phyloP scores from a whole-genome alignment of 306 rosid genomes.

The Amphicarpaea edgeworthii region DNA sequence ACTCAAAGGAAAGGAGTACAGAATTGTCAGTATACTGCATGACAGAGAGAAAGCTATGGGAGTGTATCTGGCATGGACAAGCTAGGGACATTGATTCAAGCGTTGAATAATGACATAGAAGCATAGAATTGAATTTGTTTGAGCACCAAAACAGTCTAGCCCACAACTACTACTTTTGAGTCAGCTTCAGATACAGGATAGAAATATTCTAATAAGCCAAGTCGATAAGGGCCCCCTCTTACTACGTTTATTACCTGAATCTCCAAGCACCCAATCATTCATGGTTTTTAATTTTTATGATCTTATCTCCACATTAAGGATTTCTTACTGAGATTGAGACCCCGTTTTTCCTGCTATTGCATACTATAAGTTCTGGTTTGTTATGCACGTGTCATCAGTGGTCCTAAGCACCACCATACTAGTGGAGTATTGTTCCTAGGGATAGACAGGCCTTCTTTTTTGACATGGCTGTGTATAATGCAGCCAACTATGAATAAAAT shows the following conservation, averaged over 20 bases:
- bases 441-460: slow-evolving; percentile 12
- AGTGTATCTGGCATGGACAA: slow-evolving; percentile 39
- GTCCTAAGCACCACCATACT: slow-evolving; percentile 40
- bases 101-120: slow-evolving; percentile 48
- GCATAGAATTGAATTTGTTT: slow-evolving; percentile 36
- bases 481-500: slow-evolving; percentile 28
- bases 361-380: slow-evolving; percentile 33
- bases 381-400: slow-evolving; percentile 42
- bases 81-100: slow-evolving; percentile 48
- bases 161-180: slow-evolving; percentile 55
- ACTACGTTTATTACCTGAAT: slow-evolving; percentile 50
- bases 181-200: slow-evolving; percentile 52
- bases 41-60: slow-evolving; percentile 42
- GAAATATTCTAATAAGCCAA: slow-evolving; percentile 44
- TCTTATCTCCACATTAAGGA: slow-evolving; percentile 56
- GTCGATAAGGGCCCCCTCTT: slow-evolving; percentile 46
- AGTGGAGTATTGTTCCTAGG: slow-evolving; percentile 26
- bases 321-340: slow-evolving; percentile 42
- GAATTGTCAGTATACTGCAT: slow-evolving; percentile 42
- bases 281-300: slow-evolving; percentile 38
- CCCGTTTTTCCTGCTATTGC: slow-evolving; percentile 20
- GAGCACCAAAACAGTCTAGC: slow-evolving; percentile 41
- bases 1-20: neutral
- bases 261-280: slow-evolving; percentile 55
- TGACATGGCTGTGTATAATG: slow-evolving; percentile 6